Evolutionary conservation across 2,329 filamentous ascomycete genomes (phyloP).

Genomic region (Pochonia chlamydosporia): DNA sequence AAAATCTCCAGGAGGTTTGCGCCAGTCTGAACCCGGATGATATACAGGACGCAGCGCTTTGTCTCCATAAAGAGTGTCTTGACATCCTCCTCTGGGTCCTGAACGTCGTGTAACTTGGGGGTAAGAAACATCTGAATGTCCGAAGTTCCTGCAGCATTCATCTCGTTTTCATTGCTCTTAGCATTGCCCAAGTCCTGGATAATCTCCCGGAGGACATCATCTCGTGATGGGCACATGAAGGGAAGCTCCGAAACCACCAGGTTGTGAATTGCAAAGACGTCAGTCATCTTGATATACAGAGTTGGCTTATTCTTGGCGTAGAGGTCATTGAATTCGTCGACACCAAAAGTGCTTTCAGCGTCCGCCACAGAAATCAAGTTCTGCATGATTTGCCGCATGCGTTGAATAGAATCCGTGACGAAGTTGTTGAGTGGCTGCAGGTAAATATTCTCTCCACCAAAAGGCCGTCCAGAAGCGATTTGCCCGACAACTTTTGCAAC

Average conservation of each 20-base stretch:
- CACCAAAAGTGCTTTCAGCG: constrained; percentile 89
- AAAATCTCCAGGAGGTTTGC: constrained; percentile 91
- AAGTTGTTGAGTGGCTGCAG: constrained; percentile 92
- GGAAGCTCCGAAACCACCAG: constrained; percentile 75
- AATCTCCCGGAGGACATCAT: constrained; percentile 86
- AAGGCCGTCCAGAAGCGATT: constrained; percentile 79
- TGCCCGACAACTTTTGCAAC: constrained; percentile 90
- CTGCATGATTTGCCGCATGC: constrained; percentile 69
- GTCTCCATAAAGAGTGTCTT: constrained; percentile 97
- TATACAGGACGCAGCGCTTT: constrained; percentile 93
- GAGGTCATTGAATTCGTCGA: constrained; percentile 97
- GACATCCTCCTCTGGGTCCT: constrained; percentile 87
- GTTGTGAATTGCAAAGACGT: constrained; percentile 94
- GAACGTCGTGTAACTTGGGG: constrained; percentile 81
- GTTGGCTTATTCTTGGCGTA: constrained; percentile 96
- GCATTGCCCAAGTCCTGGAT: constrained; percentile 91
- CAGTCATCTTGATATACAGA: constrained; percentile 97
- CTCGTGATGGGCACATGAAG: constrained; percentile 69
- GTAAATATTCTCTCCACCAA: constrained; percentile 92
- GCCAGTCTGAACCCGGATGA: constrained; percentile 92
- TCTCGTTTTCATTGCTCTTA: constrained; percentile 92
- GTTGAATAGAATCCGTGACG: constrained; percentile 75
- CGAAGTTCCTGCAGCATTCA: constrained; percentile 76
- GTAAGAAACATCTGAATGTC: constrained; percentile 90
- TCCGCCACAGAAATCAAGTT: constrained; percentile 78